Evolutionary conservation across 805 yeast species (phyloP), one percentile per base, ranked within the genome.

Genomic region (Schwanniomyces occidentalis): DNA sequence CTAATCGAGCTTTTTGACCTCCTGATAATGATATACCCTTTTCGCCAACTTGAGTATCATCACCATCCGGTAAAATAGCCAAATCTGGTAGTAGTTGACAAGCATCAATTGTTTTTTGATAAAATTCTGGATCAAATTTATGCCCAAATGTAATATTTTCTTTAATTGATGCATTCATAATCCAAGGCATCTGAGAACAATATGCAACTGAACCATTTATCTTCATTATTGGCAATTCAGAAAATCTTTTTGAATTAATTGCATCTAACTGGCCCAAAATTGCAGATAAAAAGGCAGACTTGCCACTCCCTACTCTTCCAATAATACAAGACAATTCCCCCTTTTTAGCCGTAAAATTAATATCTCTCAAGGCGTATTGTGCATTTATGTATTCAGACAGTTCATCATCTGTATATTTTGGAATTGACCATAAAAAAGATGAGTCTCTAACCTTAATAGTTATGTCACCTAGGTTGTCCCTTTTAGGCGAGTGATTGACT

Each of bases 1-100:
- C 55, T 22, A 66, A 49, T 21, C 72, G 51, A 3, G 72, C 72
- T 40, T 65, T 66, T 42, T 66, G 71, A 18, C 72, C 72, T 4
- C 72, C 72, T 34, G 67, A 58, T 16, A 66, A 46, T 3, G 72
- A 61, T 24, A 65, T 63, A 22, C 71, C 72, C 43, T 65, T 65
- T 37, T 65, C 71, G 5, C 72, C 72, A n/a, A 66, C 71, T 31
- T 59, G 51, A n/a, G 71, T 65, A 30, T 44, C 49, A 45, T 65
- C 71, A 15, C 65, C 69, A 44, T 66, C 71, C 2, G 71, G 67
- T 31, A 65, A 52, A 4, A 51, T 44, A 17, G 50, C 51, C 35
- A 65, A 53, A 41, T 66, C 72, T 14, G 64, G 46, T 6, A 49
- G 24, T 16, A 66, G 54, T 37, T 64, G 60, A 49, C 72, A 66